A percentile compares a stretch with the other conserved stretches of the same genome.
Conservation (phyloP, 2,329 filamentous ascomycete genomes). For the Neofusicoccum laricinum region DNA sequence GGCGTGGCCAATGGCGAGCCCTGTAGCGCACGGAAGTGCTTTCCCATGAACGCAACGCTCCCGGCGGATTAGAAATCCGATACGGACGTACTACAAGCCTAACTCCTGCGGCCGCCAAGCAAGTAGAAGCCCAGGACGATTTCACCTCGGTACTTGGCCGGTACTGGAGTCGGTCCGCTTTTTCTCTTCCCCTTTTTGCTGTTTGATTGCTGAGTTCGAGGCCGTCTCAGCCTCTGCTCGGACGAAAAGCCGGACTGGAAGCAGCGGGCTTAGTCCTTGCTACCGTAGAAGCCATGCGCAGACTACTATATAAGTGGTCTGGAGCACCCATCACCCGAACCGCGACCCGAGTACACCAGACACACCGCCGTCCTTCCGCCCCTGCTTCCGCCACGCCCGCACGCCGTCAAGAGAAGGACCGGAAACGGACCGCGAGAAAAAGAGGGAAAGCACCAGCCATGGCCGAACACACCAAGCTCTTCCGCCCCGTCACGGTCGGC, state of each 20-base stretch:
- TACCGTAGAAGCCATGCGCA: neutral
- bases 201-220: neutral
- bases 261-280: neutral
- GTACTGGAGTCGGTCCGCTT: neutral
- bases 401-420: neutral
- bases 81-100: too few species aligned
- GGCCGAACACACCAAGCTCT: slow-evolving; percentile 20
- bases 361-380: too few species aligned
- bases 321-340: neutral
- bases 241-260: neutral
- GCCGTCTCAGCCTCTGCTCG: neutral
- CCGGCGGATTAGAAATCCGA: too few species aligned
- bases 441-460: neutral
- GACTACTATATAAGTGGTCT: neutral
- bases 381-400: too few species aligned
- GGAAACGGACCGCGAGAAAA: neutral
- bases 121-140: too few species aligned
- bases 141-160: neutral
- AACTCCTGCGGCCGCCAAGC: too few species aligned
- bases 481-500: slow-evolving; percentile 27
- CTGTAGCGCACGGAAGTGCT: too few species aligned
- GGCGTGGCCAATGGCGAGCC: too few species aligned
- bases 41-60: too few species aligned
- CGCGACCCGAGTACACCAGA: neutral
- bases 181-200: neutral